Evolutionary conservation across 768 basidiomycete genomes (phyloP).

Genomic region (Mycena vitilis): DNA sequence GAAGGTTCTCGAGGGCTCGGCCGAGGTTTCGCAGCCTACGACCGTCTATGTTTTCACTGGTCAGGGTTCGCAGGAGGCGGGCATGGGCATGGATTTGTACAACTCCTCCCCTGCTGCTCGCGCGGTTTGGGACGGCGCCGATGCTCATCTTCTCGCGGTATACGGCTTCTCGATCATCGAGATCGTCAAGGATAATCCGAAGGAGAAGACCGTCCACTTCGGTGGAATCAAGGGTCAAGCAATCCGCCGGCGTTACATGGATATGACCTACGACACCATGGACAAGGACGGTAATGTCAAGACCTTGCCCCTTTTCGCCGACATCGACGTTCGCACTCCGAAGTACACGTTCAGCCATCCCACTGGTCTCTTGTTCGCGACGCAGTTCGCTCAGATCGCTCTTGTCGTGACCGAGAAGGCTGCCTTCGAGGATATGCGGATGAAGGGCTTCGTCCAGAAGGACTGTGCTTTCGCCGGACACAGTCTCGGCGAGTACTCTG

Average conservation of each 20-base stretch:
- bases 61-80: slow-evolving; percentile 96
- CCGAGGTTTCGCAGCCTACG: slow-evolving; percentile 91
- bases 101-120: slow-evolving; percentile 92
- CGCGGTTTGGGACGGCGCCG: slow-evolving; percentile 97
- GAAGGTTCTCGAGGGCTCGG: slow-evolving; percentile 92
- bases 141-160: slow-evolving; percentile 90
- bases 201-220: slow-evolving; percentile 98
- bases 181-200: slow-evolving; percentile 98
- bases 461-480: slow-evolving; percentile 97
- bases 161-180: slow-evolving; percentile 99
- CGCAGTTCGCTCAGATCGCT: slow-evolving; percentile 98
- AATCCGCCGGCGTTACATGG: slow-evolving; percentile 99
- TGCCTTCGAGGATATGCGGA: slow-evolving; percentile 97
- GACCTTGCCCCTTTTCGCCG: slow-evolving; percentile 94
- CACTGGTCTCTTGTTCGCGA: slow-evolving; percentile 93
- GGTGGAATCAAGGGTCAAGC: slow-evolving; percentile 99
- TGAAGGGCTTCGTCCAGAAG: slow-evolving; percentile 93
- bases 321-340: slow-evolving; percentile 94
- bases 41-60: slow-evolving; percentile 99
- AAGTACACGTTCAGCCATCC: slow-evolving; percentile 99
- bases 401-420: slow-evolving; percentile 98
- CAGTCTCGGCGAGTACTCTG: slow-evolving; percentile 98
- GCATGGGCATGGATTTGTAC: slow-evolving; percentile 99
- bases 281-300: slow-evolving; percentile 97
- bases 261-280: slow-evolving; percentile 97